These are phyloP conservation scores for Pseudogymnoascus sp. DNA, from an alignment of 2,329 filamentous ascomycete genomes.

Conservation along the genomic window DNA sequence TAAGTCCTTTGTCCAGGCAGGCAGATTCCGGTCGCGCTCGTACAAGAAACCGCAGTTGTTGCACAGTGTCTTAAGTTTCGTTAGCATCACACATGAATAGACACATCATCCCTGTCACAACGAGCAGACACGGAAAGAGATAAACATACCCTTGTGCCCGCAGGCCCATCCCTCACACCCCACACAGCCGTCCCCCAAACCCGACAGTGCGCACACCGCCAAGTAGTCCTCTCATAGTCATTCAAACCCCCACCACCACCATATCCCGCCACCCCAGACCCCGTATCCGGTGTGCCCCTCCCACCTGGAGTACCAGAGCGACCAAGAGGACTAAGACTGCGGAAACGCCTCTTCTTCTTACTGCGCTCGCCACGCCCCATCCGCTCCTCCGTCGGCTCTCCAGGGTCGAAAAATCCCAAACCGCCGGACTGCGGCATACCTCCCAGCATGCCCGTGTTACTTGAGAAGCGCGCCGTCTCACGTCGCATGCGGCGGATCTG, in stretches of 20 bases:
- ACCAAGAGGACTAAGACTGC: conserved; percentile 76
- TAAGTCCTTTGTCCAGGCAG: conserved; percentile 65
- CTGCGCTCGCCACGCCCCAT: conserved; percentile 88
- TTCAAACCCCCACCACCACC: conserved; percentile 51
- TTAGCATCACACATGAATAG: conserved; percentile 18
- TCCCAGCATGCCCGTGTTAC: conserved; percentile 70
- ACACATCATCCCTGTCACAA: not conserved
- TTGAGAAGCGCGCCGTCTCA: conserved; percentile 88
- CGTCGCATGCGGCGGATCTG: conserved; percentile 78
- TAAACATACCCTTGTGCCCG: conserved; percentile 65
- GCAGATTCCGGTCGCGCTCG: conserved; percentile 77
- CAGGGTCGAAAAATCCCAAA: conserved; percentile 43
- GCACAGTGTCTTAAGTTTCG: conserved; percentile 57
- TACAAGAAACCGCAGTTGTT: conserved; percentile 87
- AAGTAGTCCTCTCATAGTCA: conserved; percentile 70
- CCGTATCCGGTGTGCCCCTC: conserved; percentile 73
- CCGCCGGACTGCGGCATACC: conserved; percentile 54
- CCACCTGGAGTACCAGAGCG: conserved; percentile 58
- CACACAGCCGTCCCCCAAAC: conserved; percentile 87
- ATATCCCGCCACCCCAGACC: conserved; percentile 61
- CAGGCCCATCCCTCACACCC: conserved; percentile 87
- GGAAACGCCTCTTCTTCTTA: conserved; percentile 90
- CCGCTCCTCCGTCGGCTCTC: conserved; percentile 57
- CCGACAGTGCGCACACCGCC: conserved; percentile 82
- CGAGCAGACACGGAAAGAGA: not conserved